These are phyloP conservation scores for Beauveria rudraprayagi DNA, from an alignment of 2,329 filamentous ascomycete genomes.

Conservation along the genomic window DNA sequence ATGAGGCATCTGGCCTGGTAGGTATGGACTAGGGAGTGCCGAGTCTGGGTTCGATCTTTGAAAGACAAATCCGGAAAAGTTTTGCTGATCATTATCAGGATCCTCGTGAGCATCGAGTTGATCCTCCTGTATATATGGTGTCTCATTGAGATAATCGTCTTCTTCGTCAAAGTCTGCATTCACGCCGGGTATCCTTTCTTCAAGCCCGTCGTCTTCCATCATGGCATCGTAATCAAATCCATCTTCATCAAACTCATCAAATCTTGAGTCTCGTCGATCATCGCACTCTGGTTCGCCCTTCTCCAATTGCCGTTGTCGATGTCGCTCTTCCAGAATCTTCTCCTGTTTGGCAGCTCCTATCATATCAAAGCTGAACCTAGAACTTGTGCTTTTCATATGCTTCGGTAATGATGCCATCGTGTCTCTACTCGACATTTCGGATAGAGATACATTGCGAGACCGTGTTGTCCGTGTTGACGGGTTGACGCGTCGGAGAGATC, in stretches of 20 bases:
- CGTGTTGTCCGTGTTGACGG: constrained; percentile 26
- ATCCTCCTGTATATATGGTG: constrained; percentile 18
- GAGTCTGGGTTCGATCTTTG: constrained; percentile 37
- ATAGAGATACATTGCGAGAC: constrained; percentile 47
- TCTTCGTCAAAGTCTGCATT: constrained; percentile 40
- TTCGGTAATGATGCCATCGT: constrained; percentile 45
- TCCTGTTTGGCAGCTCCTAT: constrained; percentile 60
- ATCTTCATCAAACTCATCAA: constrained; percentile 56
- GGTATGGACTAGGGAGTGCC: constrained; percentile 41
- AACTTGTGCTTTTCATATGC: constrained; percentile 70
- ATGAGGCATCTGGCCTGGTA: constrained; percentile 38
- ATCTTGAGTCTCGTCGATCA: constrained; percentile 41
- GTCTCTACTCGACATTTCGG: constrained; percentile 38
- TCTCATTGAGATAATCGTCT: constrained; percentile 25
- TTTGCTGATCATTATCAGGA: constrained; percentile 50
- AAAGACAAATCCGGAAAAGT: constrained; percentile 46
- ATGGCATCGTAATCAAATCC: constrained; percentile 53
- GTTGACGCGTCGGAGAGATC: neutral
- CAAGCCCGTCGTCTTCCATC: constrained; percentile 57
- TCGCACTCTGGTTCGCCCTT: constrained; percentile 38
- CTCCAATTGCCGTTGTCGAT: constrained; percentile 58
- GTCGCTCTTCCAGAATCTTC: constrained; percentile 64
- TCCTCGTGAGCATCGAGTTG: constrained; percentile 27
- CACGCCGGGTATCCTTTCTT: constrained; percentile 58
- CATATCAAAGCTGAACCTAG: constrained; percentile 77